These are phyloP conservation scores for Eucalyptus polybractea DNA, from an alignment of 345 rosid species.

Conservation along the genomic window DNA sequence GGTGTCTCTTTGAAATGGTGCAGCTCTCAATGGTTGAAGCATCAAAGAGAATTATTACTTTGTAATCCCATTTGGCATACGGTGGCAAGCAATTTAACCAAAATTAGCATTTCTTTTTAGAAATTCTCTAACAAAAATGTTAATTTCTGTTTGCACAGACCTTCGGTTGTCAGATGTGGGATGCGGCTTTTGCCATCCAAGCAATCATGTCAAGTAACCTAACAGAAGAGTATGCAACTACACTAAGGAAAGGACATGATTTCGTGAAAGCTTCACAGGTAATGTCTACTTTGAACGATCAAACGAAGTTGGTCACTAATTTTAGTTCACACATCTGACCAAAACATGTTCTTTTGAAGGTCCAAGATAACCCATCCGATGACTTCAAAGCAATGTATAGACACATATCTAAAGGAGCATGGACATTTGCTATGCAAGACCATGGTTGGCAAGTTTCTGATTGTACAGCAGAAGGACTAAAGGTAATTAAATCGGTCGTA, in stretches of 20 bases:
- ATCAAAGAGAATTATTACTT: background rate
- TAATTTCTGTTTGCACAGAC: constrained; percentile 1
- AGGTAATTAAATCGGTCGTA: constrained; percentile 8
- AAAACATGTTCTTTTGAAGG: constrained; percentile 5
- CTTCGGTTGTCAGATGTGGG: constrained; percentile 63
- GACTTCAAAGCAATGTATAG: constrained; percentile 49
- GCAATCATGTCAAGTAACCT: constrained; percentile 40
- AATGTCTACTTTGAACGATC: background rate
- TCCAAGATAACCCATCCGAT: constrained; percentile 40
- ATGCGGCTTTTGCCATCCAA: constrained; percentile 44
- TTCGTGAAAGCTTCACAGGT: constrained; percentile 57
- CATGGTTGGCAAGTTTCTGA: constrained; percentile 75
- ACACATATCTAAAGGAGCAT: constrained; percentile 50
- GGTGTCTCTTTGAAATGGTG: background rate
- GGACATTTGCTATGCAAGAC: constrained; percentile 60
- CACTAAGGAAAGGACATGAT: constrained; percentile 41
- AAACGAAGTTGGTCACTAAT: background rate
- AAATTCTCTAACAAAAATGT: background rate
- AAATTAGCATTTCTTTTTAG: background rate
- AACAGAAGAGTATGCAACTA: constrained; percentile 13
- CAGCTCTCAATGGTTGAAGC: background rate
- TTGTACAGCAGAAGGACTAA: constrained; percentile 61
- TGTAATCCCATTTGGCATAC: background rate
- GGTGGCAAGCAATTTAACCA: background rate
- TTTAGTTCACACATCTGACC: background rate